A percentile compares a stretch with the other conserved stretches of the same genome.
These are phyloP conservation scores for Anthracocystis panici-leucophaei DNA, from an alignment of 1,284 basidiomycete species.

Conservation along the genomic window DNA sequence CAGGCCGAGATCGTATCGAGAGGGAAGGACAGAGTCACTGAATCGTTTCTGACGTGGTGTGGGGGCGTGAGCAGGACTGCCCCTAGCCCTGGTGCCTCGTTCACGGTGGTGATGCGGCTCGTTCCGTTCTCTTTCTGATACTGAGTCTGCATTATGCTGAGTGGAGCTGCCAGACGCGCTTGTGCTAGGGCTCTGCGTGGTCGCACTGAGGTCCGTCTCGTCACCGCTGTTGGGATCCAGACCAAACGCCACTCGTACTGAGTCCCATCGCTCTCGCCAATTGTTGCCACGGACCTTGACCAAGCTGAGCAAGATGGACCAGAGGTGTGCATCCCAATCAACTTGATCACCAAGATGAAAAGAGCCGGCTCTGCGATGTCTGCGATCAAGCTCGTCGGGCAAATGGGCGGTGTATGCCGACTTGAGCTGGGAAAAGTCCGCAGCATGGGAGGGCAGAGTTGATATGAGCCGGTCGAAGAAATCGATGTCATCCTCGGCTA, in stretches of 20 bases:
- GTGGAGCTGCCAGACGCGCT: constrained; percentile 8
- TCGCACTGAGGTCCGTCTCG: constrained; percentile 23
- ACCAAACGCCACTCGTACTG: constrained; percentile 61
- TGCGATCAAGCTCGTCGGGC: constrained; percentile 20
- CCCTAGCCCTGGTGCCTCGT: not conserved
- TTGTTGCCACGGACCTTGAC: constrained; percentile 61
- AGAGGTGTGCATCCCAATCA: constrained; percentile 60
- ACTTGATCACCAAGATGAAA: not conserved
- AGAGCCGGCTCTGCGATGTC: not conserved
- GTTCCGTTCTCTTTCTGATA: not conserved
- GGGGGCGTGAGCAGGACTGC: not conserved
- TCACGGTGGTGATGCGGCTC: not conserved
- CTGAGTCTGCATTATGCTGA: not conserved
- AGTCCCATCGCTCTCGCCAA: constrained; percentile 67
- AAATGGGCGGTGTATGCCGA: constrained; percentile 50
- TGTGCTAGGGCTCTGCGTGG: constrained; percentile 17
- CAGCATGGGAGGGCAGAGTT: constrained; percentile 39
- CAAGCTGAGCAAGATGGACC: constrained; percentile 63
- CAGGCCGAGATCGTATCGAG: constrained; percentile 6
- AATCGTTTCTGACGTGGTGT: constrained; percentile 6
- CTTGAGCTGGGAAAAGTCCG: constrained; percentile 64
- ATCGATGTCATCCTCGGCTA: constrained; percentile 49
- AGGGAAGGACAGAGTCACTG: not conserved
- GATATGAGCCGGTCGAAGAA: constrained; percentile 64
- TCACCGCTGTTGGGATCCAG: constrained; percentile 55